phyloP scores from a whole-genome alignment of 129 eudicot species.

The Dittrichia graveolens region DNA sequence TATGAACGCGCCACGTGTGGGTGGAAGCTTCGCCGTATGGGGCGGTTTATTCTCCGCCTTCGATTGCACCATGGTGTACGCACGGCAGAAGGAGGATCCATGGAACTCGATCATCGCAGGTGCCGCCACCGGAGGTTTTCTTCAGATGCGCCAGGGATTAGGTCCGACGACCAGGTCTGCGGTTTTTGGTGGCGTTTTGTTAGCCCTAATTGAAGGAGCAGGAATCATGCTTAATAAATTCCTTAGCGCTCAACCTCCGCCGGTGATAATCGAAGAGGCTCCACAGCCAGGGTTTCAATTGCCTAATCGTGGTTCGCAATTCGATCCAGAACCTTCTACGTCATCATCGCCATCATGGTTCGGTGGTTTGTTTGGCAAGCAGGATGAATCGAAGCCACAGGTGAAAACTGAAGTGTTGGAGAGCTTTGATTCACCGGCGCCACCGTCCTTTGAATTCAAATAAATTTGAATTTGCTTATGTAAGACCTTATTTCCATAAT shows the following conservation, averaged over 20 bases:
- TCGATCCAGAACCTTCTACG: too few species aligned
- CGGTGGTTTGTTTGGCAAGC: slow-evolving; percentile 54
- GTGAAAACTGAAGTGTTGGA: slow-evolving; percentile 55
- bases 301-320: slow-evolving; percentile 36
- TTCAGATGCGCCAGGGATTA: slow-evolving; percentile 57
- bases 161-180: slow-evolving; percentile 19
- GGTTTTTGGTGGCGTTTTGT: slow-evolving; percentile 23
- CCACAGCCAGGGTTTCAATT: slow-evolving; percentile 29
- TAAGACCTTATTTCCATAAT: neutral
- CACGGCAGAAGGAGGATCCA: slow-evolving; percentile 74
- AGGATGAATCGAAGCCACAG: slow-evolving; percentile 36
- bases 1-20: slow-evolving; percentile 39
- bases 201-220: slow-evolving; percentile 44
- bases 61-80: slow-evolving; percentile 68
- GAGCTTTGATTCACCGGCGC: slow-evolving; percentile 61
- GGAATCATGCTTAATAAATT: slow-evolving; percentile 64
- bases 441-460: slow-evolving; percentile 58
- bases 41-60: slow-evolving; percentile 72
- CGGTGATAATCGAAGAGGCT: slow-evolving; percentile 45
- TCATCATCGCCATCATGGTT: slow-evolving; percentile 35
- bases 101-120: slow-evolving; percentile 84
- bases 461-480: slow-evolving; percentile 21
- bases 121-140: slow-evolving; percentile 81
- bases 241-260: slow-evolving; percentile 46
- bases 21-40: slow-evolving; percentile 81